Base-by-base conservation (phyloP, 768 basidiomycete genomes). In the Tylopilus sp. region DNA sequence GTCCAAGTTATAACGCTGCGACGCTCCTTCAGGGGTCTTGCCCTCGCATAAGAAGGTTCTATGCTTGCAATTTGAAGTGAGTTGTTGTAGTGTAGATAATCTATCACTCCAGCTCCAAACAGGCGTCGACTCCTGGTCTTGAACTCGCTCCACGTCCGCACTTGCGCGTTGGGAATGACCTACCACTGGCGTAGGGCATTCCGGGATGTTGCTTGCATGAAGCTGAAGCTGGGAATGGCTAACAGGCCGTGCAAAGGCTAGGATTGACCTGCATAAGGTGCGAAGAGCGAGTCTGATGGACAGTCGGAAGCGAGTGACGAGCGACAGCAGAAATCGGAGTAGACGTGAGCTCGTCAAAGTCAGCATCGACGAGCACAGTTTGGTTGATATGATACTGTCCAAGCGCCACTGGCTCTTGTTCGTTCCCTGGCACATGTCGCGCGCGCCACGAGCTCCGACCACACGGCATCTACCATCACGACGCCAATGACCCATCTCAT, bases 11-110 rank as follows among this genome's bases (percentile, higher is more conserved):
- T 62, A 60, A 5, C 59, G 45, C 43, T 23, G 51, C 38, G 56
- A 62, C 18, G 22, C 48, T 17, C 26, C 7, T 10, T 54, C 60
- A 0, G 51, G 60, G 20, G 40, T 58, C 9, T 48, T 42, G 13
- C 48, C 38, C 10, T 3, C 40, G 0, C 21, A n/a, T 40, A n/a
- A 13, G 36, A 21, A 11, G n/a, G 20, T 4, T 33, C 15, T 6
- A n/a, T 33, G 31, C 31, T 33, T 11, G 13, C 17, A 17, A n/a
- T 13, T 17, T 10, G 48, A 36, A 41, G 22, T 12, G 17, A 17
- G 40, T 15, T 5, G 25, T 8, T 15, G 44, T 31, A 43, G 26
- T 18, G 1, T 49, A 15, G 44, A 25, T 33, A 44, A 17, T 3
- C 31, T 17, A 1, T 40, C 31, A 30, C 31, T 17, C 60, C 40